Evolutionary conservation across 2,329 filamentous ascomycete genomes (phyloP), one percentile per base, ranked within the genome.

Genomic region (Colletotrichum sublineola): DNA sequence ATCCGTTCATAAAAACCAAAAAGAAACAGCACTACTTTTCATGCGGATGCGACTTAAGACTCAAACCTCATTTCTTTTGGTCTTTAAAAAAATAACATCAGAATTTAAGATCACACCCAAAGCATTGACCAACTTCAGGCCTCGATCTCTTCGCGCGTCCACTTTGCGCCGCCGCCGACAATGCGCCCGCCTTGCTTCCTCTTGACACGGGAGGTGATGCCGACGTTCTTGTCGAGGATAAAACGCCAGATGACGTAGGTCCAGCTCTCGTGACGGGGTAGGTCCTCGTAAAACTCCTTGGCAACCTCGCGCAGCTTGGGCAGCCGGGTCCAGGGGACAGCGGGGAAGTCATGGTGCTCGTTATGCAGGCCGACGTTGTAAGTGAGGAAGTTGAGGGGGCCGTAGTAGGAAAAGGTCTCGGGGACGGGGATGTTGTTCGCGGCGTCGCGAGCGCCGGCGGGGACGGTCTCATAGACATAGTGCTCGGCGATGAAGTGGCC

Each of bases 401-500:
- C 96, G 81, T 99, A 99, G 88, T 99, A 99, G 60, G 93, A 96
- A 85, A 94, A 99, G 1, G 96, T 99, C 86, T 99, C 96, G 2
- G 96, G 95, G 5, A 97, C 88, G 20, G 91, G 87, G 53, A 93
- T 84, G 52, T 85, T 82, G 77, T 91, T 92, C 33, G 86, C 83
- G 1, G 91, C 89, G 75, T 91, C 83, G 64, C 80, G 83, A 70
- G 89, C 87, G 12, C 85, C 84, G 24, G 87, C 86, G 18, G 85
- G 85, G 77, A 89, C 85, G 63, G 89, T 90, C 77, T 91, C 87
- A 79, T 94, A 95, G 76, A 96, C 93, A 84, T 96, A 96, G 84
- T 99, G 96, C 85, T 99, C 96, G 70, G 96, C 95, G 82, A 99
- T 99, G 86, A 99, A 99, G 85, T 99, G 96, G 56, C 94, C 96